Percentiles rank a stretch among this genome's conserved stretches.
phyloP scores from a whole-genome alignment of 495 filamentous ascomycete genomes.

The Xylaria longipes region DNA sequence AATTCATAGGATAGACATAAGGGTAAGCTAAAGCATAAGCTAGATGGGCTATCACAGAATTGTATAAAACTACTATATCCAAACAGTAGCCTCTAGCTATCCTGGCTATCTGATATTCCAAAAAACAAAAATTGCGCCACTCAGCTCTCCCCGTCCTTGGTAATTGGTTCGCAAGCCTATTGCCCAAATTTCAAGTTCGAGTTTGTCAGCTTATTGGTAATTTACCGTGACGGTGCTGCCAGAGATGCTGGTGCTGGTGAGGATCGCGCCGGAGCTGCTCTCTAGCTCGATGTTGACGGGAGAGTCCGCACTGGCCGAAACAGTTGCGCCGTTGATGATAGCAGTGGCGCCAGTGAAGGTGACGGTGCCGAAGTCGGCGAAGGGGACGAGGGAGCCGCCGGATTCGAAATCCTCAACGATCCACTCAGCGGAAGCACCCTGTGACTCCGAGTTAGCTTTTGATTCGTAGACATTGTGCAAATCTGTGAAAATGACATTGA shows the following conservation, averaged over 20 bases:
- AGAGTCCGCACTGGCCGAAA: neutral
- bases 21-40: neutral
- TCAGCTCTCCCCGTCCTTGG: too few relatives aligned
- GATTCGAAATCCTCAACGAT: constrained; percentile 68
- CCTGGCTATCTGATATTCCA: neutral
- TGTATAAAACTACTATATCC: neutral
- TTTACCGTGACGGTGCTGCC: constrained; percentile 3
- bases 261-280: neutral
- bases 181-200: neutral
- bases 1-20: neutral
- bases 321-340: constrained; percentile 4
- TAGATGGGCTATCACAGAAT: neutral
- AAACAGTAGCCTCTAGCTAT: neutral
- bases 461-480: neutral
- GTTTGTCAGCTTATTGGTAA: neutral
- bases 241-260: constrained; percentile 17
- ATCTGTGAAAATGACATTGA: neutral
- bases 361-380: constrained; percentile 62
- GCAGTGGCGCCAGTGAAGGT: constrained; percentile 50
- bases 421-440: constrained; percentile 58
- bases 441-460: neutral
- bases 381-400: constrained; percentile 53
- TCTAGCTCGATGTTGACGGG: constrained; percentile 5
- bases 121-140: neutral
- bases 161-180: neutral